These are phyloP conservation scores for Podospora conica DNA, from an alignment of 495 filamentous ascomycete genomes.

Conservation along the genomic window DNA sequence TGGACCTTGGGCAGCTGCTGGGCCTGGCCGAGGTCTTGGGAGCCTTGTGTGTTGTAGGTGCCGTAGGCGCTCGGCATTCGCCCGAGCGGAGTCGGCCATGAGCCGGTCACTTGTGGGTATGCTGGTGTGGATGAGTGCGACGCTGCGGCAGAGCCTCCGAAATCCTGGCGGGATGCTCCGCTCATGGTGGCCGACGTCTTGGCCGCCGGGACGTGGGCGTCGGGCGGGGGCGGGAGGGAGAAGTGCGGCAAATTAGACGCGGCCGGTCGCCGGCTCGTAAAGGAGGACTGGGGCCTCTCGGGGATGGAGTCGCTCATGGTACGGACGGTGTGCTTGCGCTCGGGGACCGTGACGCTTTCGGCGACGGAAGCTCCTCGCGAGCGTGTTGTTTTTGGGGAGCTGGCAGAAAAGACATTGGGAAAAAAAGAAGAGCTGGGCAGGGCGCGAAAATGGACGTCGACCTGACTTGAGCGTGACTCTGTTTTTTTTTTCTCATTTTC, in stretches of 20 bases:
- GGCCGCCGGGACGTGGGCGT: not conserved
- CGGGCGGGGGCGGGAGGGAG: not conserved
- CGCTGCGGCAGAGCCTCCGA: not conserved
- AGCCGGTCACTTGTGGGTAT: not conserved
- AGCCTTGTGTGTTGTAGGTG: not conserved
- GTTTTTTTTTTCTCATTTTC: not conserved
- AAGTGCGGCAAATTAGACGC: not conserved
- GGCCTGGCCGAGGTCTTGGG: not conserved
- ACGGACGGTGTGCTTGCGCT: not conserved
- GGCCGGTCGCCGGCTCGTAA: not conserved
- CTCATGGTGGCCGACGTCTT: not conserved
- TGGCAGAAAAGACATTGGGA: too few species aligned
- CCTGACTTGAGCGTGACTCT: not conserved
- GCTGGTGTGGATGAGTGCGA: not conserved
- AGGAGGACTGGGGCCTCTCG: not conserved
- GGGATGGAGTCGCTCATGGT: not conserved
- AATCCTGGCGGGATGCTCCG: not conserved
- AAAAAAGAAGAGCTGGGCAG: not conserved
- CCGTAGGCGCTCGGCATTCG: not conserved
- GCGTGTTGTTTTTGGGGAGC: not conserved
- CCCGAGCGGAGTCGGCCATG: not conserved
- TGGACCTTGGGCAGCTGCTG: not conserved
- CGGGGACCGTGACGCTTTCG: not conserved
- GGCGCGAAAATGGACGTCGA: not conserved
- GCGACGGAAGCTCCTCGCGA: not conserved